Conservation (phyloP, 108 stramenopile genomes). For the Cyclostephanos tholiformis region DNA sequence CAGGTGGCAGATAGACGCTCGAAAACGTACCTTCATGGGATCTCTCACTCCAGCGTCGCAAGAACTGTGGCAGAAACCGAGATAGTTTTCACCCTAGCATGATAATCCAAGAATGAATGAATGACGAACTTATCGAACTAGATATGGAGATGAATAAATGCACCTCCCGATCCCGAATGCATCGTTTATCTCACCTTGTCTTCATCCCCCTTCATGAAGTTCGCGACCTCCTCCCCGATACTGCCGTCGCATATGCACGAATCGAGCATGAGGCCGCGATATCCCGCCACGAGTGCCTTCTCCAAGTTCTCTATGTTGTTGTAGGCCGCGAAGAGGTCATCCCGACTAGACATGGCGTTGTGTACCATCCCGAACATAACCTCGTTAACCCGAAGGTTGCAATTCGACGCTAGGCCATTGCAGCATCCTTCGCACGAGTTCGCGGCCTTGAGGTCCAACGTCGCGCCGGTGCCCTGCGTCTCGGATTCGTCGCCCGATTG, state of each 20-base stretch:
- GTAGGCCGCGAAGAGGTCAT: slow-evolving; percentile 53
- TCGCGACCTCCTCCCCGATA: slow-evolving; percentile 1
- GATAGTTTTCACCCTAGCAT: neutral
- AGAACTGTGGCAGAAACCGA: slow-evolving; percentile 59
- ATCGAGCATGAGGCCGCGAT: slow-evolving; percentile 69
- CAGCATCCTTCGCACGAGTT: slow-evolving; percentile 46
- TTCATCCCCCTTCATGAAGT: neutral
- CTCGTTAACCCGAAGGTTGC: slow-evolving; percentile 62
- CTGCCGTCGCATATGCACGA: slow-evolving; percentile 66
- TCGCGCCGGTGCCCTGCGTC: neutral
- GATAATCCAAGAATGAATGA: neutral
- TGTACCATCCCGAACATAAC: slow-evolving; percentile 66
- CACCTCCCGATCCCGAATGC: neutral
- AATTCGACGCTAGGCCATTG: slow-evolving; percentile 67
- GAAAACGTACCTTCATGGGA: slow-evolving; percentile 39
- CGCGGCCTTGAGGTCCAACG: slow-evolving; percentile 12
- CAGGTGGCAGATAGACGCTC: neutral
- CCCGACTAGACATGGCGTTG: slow-evolving; percentile 63
- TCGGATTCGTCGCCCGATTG: neutral
- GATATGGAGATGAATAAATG: no score
- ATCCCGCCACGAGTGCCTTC: slow-evolving; percentile 66
- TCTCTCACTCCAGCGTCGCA: slow-evolving; percentile 64
- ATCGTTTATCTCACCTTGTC: slow-evolving; percentile 15
- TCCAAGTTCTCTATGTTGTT: slow-evolving; percentile 67
- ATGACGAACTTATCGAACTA: neutral